These are phyloP conservation scores for Vigna unguiculata DNA, from an alignment of 306 rosid genomes.

Conservation along the genomic window DNA sequence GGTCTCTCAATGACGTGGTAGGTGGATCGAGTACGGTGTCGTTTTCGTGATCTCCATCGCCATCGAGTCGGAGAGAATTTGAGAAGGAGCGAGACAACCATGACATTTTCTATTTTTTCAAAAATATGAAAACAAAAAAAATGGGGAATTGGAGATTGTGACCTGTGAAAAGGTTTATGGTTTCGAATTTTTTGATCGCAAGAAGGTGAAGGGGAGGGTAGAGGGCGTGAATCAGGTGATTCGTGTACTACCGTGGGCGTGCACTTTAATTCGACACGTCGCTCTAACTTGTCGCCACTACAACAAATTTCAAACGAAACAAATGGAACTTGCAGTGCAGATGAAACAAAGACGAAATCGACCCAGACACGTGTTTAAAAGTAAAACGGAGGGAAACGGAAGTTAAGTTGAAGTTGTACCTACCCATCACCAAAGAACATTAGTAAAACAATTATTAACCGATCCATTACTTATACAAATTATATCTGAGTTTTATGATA, in stretches of 20 bases:
- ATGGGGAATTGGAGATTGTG: conserved; percentile 37
- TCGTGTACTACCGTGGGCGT: conserved; percentile 35
- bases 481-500: too few species aligned
- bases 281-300: background rate
- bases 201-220: background rate
- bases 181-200: conserved; percentile 21
- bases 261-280: conserved; percentile 16
- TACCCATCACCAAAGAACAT: too few species aligned
- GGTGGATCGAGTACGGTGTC: conserved; percentile 54
- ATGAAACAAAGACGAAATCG: conserved; percentile 1
- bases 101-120: conserved; percentile 57
- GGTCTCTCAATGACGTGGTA: conserved; percentile 39
- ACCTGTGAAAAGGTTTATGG: conserved; percentile 34
- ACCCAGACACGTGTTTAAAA: background rate
- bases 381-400: background rate
- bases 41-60: conserved; percentile 46
- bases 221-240: conserved; percentile 37
- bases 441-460: too few species aligned
- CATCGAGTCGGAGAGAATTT: conserved; percentile 75
- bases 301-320: background rate
- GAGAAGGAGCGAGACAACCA: conserved; percentile 88
- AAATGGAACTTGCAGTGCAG: background rate
- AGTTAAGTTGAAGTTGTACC: too few species aligned
- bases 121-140: background rate
- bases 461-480: too few species aligned